Evolutionary conservation across 768 basidiomycete genomes (phyloP).

Genomic region (Lanmaoa rubissima): DNA sequence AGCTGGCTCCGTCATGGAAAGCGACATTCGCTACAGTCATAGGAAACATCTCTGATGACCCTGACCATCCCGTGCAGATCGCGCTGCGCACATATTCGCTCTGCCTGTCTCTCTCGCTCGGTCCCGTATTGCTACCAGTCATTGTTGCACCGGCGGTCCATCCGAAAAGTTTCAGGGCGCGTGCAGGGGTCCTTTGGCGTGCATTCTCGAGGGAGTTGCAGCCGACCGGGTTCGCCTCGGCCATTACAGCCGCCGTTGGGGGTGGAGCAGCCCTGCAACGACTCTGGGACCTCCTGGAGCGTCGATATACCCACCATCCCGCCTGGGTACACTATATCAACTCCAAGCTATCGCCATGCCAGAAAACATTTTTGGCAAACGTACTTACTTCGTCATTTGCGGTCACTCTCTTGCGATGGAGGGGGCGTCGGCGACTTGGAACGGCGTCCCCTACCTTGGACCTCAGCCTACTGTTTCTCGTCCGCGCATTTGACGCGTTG

Average conservation of each 20-base stretch:
- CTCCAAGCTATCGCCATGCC: constrained; percentile 36
- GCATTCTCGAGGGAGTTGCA: constrained; percentile 57
- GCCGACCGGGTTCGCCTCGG: constrained; percentile 64
- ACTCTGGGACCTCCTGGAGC: constrained; percentile 37
- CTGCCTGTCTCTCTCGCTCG: constrained; percentile 62
- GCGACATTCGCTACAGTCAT: background rate
- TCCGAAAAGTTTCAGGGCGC: constrained; percentile 24
- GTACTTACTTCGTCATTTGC: constrained; percentile 55
- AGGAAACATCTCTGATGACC: constrained; percentile 29
- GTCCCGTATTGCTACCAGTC: constrained; percentile 60
- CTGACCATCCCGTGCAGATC: constrained; percentile 53
- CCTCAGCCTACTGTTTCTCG: constrained; percentile 63
- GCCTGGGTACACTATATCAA: background rate
- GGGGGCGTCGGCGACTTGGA: constrained; percentile 28
- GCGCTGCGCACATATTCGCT: constrained; percentile 68
- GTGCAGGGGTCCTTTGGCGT: constrained; percentile 18
- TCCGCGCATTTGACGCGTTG: constrained; percentile 64
- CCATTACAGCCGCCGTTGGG: constrained; percentile 59
- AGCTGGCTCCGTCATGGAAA: background rate
- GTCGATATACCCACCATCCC: background rate
- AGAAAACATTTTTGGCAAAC: constrained; percentile 60
- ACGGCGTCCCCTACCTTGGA: constrained; percentile 58
- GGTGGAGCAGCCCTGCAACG: constrained; percentile 58
- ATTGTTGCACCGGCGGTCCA: constrained; percentile 35
- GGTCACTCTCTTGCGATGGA: constrained; percentile 55